Base-by-base conservation (phyloP, 1,284 basidiomycete species). In the Ustilago crameri region DNA sequence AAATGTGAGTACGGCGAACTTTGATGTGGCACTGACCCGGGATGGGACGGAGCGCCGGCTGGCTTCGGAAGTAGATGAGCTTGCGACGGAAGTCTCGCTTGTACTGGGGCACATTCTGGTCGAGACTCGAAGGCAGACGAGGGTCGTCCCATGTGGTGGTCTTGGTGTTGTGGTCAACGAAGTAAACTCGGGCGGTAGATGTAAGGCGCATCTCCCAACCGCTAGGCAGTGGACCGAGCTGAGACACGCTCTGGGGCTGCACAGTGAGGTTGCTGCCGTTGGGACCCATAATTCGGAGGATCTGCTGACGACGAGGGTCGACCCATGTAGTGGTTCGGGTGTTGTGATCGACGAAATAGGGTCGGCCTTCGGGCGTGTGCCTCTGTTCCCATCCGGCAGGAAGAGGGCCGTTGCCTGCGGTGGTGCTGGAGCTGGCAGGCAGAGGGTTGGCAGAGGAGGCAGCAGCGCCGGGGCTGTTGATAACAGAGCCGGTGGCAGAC, bases 81-180 rank as follows among this genome's bases (percentile, higher is more conserved):
- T 99, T 99, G 78, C 95, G 86, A 75, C 95, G 87, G 87, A 98
- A 99, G 87, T 98, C 96, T 66, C 96, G 92, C 87, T 99, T 98
- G 87, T 98, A 98, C 86, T 98, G 95, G 40, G 96, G 96, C 18
- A 97, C 95, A 84, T 93, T 97, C 80, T 93, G 90, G 82, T 95
- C 93, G 38, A 95, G 87, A 68, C 85, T 86, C 9, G 89, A 90
- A 1, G 93, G 93, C 82, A 95, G 84, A 53, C 93, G 89, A 26
- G 84, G 94, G 84, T 97, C 94, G 85, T 97, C 94, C 94, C 94
- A 96, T 1, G 93, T 91, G 27, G 94, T 97, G 34, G 93, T 96
- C 85, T 92, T 90, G 32, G 85, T 95, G 86, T 94, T 95, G 86
- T 96, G 93, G 83, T 96, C 93, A 41, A 96, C 94, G 84, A 96